Evolutionary conservation across 2,329 filamentous ascomycete species (phyloP), one percentile per base, ranked within the genome.

Genomic region (Talaromyces islandicus): DNA sequence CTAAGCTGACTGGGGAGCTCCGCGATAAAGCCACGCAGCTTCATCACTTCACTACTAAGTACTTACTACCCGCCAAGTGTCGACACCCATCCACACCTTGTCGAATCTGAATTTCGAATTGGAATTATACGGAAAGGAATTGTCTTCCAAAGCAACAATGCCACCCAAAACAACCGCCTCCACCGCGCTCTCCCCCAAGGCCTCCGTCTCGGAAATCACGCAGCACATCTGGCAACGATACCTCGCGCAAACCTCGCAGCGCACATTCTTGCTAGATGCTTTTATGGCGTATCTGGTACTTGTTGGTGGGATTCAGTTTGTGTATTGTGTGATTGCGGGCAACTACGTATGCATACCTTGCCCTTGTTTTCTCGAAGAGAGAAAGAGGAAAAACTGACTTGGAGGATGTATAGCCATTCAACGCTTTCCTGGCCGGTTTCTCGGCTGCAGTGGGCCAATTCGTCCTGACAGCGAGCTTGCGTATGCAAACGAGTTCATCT

Each of bases 351-450:
- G 91, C 85, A 54, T 35, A 61, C 29, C 46, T 11, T n/a, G n/a
- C 30, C 17, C 30, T 9, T 25, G 11, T 27, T 12, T 52, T n/a
- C n/a, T n/a, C n/a, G n/a, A 30, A 35, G 11, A 14, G 14, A 35
- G 32, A 35, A 12, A 32, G 29, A 14, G 2, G 4, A 6, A 5
- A 14, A 4, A n/a, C 32, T 35, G 12, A 35, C 12, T 14, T 7
- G 17, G 5, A 38, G 35, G 14, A 14, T 17, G 9, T 35, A 50
- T 71, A 97, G 93, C 94, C 94, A 10, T 99, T 99, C 83, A 99
- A 99, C 75, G 94, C 95, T 65, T 99, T 99, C 81, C 86, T 99
- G 32, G 91, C 92, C 32, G 95, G 94, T 54, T 99, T 99, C 81
- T 88, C 86, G 63, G 91, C 93, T 17, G 94, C 93, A 1, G 93